Percentiles rank a stretch among this genome's conserved stretches.
phyloP scores from a whole-genome alignment of 164 flowering plant genomes.

The Sextonia rubra region DNA sequence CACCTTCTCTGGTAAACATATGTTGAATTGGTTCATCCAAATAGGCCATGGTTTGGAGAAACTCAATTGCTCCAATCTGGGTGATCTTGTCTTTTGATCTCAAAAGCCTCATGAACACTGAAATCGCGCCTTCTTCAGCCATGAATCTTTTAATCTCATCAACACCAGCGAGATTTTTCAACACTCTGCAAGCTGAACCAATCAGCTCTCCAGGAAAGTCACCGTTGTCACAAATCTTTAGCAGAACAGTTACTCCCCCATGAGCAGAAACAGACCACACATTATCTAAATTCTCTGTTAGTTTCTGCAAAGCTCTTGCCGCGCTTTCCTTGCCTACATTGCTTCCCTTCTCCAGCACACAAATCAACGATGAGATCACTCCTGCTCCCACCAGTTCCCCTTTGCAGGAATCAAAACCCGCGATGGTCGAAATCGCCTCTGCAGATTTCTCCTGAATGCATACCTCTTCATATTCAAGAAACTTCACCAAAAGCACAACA shows the following conservation, averaged over 20 bases:
- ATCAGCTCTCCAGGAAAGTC: conserved; percentile 35
- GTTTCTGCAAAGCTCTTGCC: conserved; percentile 24
- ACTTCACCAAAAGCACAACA: conserved; percentile 34
- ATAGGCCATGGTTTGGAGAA: conserved; percentile 54
- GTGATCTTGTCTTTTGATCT: conserved; percentile 43
- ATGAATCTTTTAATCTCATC: conserved; percentile 84
- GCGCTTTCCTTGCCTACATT: conserved; percentile 28
- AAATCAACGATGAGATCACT: conserved; percentile 55
- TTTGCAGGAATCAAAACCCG: conserved; percentile 43
- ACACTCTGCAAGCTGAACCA: conserved; percentile 52
- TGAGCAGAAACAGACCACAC: conserved; percentile 91
- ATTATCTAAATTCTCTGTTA: conserved; percentile 77
- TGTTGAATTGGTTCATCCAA: conserved; percentile 46
- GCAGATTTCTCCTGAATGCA: conserved; percentile 56
- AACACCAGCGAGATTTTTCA: conserved; percentile 73
- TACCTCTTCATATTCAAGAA: conserved; percentile 44
- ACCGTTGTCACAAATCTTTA: conserved; percentile 44
- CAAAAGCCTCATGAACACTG: conserved; percentile 39
- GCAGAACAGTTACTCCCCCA: conserved; percentile 76
- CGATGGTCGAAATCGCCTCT: conserved; percentile 36
- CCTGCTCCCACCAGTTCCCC: conserved; percentile 49
- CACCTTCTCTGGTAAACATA: conserved; percentile 52
- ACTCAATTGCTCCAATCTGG: conserved; percentile 55
- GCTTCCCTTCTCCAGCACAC: conserved; percentile 51
- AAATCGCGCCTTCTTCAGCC: conserved; percentile 69